A percentile compares a stretch with the other conserved stretches of the same genome.
Conservation (phyloP, 306 rosid species). For the Cucumis hystrix region DNA sequence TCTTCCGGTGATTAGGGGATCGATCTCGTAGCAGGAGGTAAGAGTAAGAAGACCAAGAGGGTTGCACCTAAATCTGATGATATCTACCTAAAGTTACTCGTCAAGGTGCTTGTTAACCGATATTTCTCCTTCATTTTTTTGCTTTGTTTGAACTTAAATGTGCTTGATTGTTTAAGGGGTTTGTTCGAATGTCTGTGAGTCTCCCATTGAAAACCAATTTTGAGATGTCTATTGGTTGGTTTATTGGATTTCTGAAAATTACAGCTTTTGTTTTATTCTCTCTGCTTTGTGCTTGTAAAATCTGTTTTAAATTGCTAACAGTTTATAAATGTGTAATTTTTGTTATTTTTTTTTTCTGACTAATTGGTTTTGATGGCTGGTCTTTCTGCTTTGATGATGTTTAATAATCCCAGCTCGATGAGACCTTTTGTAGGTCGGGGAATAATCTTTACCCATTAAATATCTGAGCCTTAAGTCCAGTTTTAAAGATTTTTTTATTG, state of each 20-base stretch:
- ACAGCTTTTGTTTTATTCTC: not conserved
- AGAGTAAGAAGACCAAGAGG: constrained; percentile 66
- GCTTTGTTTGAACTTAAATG: not conserved
- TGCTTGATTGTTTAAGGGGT: not conserved
- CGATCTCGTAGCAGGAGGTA: constrained; percentile 76
- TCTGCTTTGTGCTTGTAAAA: not conserved
- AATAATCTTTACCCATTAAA: constrained; percentile 15
- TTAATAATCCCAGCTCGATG: constrained; percentile 41
- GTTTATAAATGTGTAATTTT: not conserved
- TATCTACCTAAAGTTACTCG: constrained; percentile 56
- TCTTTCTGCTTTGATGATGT: constrained; percentile 23
- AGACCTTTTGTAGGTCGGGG: constrained; percentile 34
- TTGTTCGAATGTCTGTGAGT: not conserved
- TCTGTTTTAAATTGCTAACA: not conserved
- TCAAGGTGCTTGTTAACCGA: constrained; percentile 17
- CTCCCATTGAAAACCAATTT: not conserved
- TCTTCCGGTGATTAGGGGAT: constrained; percentile 20
- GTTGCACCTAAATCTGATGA: constrained; percentile 71
- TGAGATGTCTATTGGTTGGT: not conserved
- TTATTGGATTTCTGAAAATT: not conserved
- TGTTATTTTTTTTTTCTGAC: not conserved
- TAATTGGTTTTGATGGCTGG: not conserved
- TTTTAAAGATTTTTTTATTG: not conserved
- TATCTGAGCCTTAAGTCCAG: constrained; percentile 18
- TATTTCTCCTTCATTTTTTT: not conserved